Base-by-base conservation (phyloP, 495 filamentous ascomycete species). In the Xylona heveae region DNA sequence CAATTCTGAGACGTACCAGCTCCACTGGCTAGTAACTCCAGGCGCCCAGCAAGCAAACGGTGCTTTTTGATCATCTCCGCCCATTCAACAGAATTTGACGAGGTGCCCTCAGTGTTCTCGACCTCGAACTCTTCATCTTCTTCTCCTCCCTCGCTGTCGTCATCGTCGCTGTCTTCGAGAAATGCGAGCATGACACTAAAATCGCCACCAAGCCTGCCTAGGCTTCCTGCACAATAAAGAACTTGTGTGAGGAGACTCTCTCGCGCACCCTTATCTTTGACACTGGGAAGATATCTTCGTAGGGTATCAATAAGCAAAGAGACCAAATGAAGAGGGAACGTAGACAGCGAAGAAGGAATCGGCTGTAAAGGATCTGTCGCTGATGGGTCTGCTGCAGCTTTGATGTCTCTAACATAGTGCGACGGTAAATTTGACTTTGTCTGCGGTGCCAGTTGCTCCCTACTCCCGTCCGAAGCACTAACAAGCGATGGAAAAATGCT, bases 201-300 rank as follows among this genome's bases (percentile, higher is more conserved):
- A 50, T 95, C 90, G 1, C 80, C 83, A 5, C 90, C 90, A 1
- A 95, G 54, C 18, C 90, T 66, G 4, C 88, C 88, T 38, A 99
- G 54, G 54, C 83, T 93, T 12, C 83, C 82, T 2, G 84, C 83
- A 41, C 85, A 94, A 54, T 95, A 99, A 13, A 95, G 59, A 2
- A 95, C 77, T 47, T 99, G 90, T 0, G 84, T 99, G 2, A 95
- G 54, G 34, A 99, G 54, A 44, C 79, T 88, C 40, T 99, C 90
- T 26, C 64, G 61, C 0, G 75, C 73, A 24, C 68, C 65, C 25
- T 71, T 71, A 44, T 95, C 85, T 40, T 65, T 63, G 10, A 99
- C 69, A 35, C 78, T 84, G 0, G 81, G 77, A 4, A 95, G 59
- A 53, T 95, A 95, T 12, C 52, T 51, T 35, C 69, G 62, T 25